These are phyloP conservation scores for Lachnellula willkommii DNA, from an alignment of 2,329 filamentous ascomycete genomes.

Conservation along the genomic window DNA sequence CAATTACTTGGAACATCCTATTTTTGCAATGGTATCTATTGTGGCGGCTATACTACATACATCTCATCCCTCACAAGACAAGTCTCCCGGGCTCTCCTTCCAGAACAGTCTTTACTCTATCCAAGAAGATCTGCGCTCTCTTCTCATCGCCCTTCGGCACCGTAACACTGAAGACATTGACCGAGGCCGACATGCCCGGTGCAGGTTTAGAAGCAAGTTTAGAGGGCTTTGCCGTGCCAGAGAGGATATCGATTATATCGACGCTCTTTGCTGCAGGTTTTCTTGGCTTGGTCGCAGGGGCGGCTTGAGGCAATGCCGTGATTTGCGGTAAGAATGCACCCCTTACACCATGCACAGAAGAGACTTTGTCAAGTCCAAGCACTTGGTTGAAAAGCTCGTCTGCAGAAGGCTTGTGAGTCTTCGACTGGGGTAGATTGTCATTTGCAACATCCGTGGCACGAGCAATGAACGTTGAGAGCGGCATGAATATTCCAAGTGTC, in stretches of 20 bases:
- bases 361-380: constrained; percentile 58
- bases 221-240: constrained; percentile 38
- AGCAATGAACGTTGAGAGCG: constrained; percentile 79
- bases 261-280: constrained; percentile 44
- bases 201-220: constrained; percentile 33
- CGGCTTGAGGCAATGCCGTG: constrained; percentile 47
- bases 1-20: neutral
- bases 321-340: constrained; percentile 70
- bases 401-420: constrained; percentile 59
- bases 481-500: constrained; percentile 72
- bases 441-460: constrained; percentile 85
- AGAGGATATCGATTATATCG: constrained; percentile 81
- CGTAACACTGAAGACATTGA: constrained; percentile 76
- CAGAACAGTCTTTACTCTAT: constrained; percentile 77
- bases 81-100: constrained; percentile 74
- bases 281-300: constrained; percentile 30
- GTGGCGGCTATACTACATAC: constrained; percentile 14
- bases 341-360: constrained; percentile 48
- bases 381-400: constrained; percentile 88
- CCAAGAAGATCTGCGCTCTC: constrained; percentile 74
- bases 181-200: constrained; percentile 47
- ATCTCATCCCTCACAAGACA: constrained; percentile 46
- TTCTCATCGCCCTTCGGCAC: constrained; percentile 77
- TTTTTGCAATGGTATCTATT: constrained; percentile 11
- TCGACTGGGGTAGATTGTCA: constrained; percentile 68